Evolutionary conservation across 2,329 filamentous ascomycete species (phyloP), one percentile per base, ranked within the genome.

Genomic region (Penicillium sp.): DNA sequence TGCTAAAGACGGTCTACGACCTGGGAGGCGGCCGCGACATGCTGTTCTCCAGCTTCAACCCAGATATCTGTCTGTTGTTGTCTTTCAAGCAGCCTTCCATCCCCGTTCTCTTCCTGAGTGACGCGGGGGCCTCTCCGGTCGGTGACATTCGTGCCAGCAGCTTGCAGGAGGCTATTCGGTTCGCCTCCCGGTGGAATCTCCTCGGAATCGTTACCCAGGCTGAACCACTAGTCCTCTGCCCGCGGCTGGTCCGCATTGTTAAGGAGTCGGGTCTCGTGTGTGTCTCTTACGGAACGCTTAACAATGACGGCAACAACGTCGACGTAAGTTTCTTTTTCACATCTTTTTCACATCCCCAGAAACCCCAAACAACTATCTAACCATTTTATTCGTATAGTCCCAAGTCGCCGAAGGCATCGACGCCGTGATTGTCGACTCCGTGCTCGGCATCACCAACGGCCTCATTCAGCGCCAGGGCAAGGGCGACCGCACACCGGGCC

Each of bases 81-180:
- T 94, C 89, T 55, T 96, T 96, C 82, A 99, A 99, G 79, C 94
- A 99, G 78, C 93, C 93, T 2, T 95, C 90, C 45, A 97, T 97
- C 56, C 95, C 94, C 0, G 92, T 99, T 59, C 80, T 99, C 61
- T 99, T 99, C 78, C 82, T 99, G 41, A 95, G 89, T 0, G 94
- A 99, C 68, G 91, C 92, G 0, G 94, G 93, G 0, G 87, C 86
- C n/a, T 84, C 79, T 19, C 81, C 86, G 0, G 92, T 96, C 3
- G 91, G 91, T 29, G 94, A 99, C 71, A 89, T 97, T 57, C 84
- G 94, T 17, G 93, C 94, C 0, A 92, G 87, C 62, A 96, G 91
- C 68, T 80, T 99, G 38, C 95, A 99, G 74, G 94, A 99, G 76
- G 95, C 93, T 0, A 90, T 99, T 66, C 87, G 93, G 5, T 99